A percentile compares a stretch with the other conserved stretches of the same genome.
Conservation (phyloP, 139 green algal genomes). For the Chlorokybus atmophyticus region DNA sequence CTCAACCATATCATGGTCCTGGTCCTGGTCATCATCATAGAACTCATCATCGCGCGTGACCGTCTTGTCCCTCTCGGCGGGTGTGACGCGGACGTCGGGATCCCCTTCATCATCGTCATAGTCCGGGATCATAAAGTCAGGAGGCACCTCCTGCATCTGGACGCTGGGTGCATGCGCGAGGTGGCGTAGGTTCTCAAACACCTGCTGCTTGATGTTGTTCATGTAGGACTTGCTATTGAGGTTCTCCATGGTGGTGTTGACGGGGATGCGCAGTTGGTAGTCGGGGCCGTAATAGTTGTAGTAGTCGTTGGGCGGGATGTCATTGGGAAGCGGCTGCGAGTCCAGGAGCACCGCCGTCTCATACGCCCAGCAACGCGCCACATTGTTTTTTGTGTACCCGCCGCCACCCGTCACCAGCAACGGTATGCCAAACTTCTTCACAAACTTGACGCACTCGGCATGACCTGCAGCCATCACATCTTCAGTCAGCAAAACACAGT, state of each 20-base stretch:
- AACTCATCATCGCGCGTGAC: conserved; percentile 14
- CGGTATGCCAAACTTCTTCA: conserved; percentile 77
- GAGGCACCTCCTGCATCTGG: conserved; percentile 27
- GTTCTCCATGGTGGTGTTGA: conserved; percentile 44
- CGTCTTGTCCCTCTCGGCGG: conserved; percentile 10
- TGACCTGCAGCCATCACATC: conserved; percentile 33
- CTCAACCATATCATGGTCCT: conserved; percentile 12
- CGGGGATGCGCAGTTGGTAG: conserved; percentile 18
- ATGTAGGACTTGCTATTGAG: conserved; percentile 63
- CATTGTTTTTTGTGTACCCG: conserved; percentile 93
- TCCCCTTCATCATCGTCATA: conserved; percentile 19
- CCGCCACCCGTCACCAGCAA: conserved; percentile 74
- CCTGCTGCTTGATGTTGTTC: conserved; percentile 43
- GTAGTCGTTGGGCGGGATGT: conserved; percentile 48
- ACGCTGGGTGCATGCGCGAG: conserved; percentile 46
- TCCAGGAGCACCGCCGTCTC: conserved; percentile 47
- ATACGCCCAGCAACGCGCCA: conserved; percentile 66
- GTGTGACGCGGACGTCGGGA: conserved; percentile 14
- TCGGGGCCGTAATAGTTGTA: conserved; percentile 53
- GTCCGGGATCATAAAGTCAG: conserved; percentile 18
- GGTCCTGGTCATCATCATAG: conserved; percentile 21
- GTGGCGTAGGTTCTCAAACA: conserved; percentile 54
- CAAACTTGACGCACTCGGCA: conserved; percentile 69
- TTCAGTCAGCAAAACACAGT: too few species aligned
- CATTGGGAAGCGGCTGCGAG: too few species aligned